phyloP scores from a whole-genome alignment of 371 early-diverging fungal genomes.

The Circinella umbellata region DNA sequence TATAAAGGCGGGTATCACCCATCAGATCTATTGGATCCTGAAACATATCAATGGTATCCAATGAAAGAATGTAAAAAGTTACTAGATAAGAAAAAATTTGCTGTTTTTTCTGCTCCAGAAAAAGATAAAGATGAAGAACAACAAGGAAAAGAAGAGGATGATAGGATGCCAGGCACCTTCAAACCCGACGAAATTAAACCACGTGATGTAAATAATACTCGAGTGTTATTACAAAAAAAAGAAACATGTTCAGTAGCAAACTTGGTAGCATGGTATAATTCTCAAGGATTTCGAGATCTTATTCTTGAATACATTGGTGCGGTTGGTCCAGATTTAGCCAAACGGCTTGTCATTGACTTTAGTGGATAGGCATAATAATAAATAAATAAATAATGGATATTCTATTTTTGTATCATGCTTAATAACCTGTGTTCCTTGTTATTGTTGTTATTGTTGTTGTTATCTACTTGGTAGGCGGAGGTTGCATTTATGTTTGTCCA shows the following conservation, averaged over 20 bases:
- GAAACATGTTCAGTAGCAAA: background rate
- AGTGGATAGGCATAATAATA: background rate
- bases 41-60: conserved; percentile 50
- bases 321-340: conserved; percentile 7
- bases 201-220: conserved; percentile 2
- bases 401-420: background rate
- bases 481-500: no score
- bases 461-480: no score
- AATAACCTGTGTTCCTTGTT: no score
- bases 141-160: background rate
- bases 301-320: conserved; percentile 15
- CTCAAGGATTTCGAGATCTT: conserved; percentile 1
- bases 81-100: conserved; percentile 28
- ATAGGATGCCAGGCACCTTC: conserved; percentile 18
- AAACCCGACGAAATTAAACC: conserved; percentile 1
- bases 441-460: no score
- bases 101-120: conserved; percentile 21
- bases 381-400: background rate
- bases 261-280: conserved; percentile 3
- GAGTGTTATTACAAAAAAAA: background rate
- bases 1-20: conserved; percentile 92
- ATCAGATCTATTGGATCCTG: conserved; percentile 77
- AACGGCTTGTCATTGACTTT: conserved; percentile 2
- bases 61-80: conserved; percentile 28
- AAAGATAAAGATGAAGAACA: conserved; percentile 2